Evolutionary conservation across 352 stramenopile species (phyloP), one percentile per base, ranked within the genome.

Genomic region (Peronospora destructor): DNA sequence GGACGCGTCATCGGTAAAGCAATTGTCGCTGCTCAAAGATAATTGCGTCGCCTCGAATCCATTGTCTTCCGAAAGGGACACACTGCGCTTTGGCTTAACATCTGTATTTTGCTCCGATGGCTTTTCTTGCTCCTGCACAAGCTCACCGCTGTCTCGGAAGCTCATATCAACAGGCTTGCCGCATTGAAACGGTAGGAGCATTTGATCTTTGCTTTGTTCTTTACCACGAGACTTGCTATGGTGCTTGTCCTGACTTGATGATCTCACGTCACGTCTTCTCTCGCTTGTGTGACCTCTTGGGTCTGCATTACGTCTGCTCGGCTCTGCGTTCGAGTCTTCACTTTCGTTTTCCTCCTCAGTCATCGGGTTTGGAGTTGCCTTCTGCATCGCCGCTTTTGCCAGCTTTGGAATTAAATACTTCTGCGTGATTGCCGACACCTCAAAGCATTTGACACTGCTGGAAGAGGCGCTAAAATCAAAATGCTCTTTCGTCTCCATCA

Each of bases 381-480:
- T 53, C 45, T 63, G 45, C 53, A 59, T 64, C 6, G 51, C 33
- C 10, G 52, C 48, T 50, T 58, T 56, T 35, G 37, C 39, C 38
- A 44, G 60, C n/a, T 54, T 53, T 6, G 61, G 48, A 1, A 60
- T 63, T 14, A 70, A 25, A 34, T 71, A 74, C 37, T 71, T 74
- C 17, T 69, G 57, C 35, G 65, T 74, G 35, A 74, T 71, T 2
- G 51, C 41, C 23, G 65, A 71, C 50, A 69, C 56, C 16, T 64
- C 61, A 39, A 69, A 61, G 19, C 45, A 59, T 30, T 57, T 66
- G 7, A 68, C 37, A 35, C 61, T 68, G 40, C 49, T 62, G 21
- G 56, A 68, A 9, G 65, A 74, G 13, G 65, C 61, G 19, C 65
- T 55, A 52, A 75, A 71, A 33, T 75, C 53, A n/a, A 70, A 43